These are phyloP conservation scores for Calocera cornea DNA, from an alignment of 768 basidiomycete genomes.

Conservation along the genomic window DNA sequence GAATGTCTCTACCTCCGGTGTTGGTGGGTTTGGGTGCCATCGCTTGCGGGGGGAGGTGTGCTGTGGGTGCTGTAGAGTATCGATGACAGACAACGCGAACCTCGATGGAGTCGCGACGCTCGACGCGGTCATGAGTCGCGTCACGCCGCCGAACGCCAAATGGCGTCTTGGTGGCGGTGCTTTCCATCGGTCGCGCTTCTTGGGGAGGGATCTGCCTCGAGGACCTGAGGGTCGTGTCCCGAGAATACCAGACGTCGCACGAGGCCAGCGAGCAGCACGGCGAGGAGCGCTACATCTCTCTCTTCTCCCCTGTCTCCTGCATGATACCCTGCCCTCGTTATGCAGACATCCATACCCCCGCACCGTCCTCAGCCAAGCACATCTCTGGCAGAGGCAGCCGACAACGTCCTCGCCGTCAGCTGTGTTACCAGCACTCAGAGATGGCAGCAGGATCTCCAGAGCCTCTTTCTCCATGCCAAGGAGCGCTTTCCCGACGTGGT, in stretches of 20 bases:
- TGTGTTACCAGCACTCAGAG: slow-evolving; percentile 37
- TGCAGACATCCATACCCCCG: background rate
- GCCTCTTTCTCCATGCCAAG: slow-evolving; percentile 68
- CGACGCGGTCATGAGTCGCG: background rate
- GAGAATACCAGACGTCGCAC: background rate
- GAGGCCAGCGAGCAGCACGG: background rate
- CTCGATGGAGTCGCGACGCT: too few relatives aligned
- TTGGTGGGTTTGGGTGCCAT: background rate
- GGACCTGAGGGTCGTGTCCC: background rate
- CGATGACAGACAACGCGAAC: too few relatives aligned
- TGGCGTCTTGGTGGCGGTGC: background rate
- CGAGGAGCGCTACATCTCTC: background rate
- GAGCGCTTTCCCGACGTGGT: slow-evolving; percentile 92
- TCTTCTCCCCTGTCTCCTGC: background rate
- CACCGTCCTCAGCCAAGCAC: background rate
- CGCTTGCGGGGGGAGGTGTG: background rate
- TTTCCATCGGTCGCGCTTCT: background rate
- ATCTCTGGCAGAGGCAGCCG: background rate
- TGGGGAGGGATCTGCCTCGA: background rate
- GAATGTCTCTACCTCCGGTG: slow-evolving; percentile 3
- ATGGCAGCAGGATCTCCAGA: slow-evolving; percentile 73
- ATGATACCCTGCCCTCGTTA: background rate
- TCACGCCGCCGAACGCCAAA: background rate
- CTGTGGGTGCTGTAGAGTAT: background rate
- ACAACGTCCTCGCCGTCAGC: slow-evolving; percentile 5